These are phyloP conservation scores for Plasmodium gonderi DNA, from an alignment of 169 alveolate genomes.

Conservation along the genomic window DNA sequence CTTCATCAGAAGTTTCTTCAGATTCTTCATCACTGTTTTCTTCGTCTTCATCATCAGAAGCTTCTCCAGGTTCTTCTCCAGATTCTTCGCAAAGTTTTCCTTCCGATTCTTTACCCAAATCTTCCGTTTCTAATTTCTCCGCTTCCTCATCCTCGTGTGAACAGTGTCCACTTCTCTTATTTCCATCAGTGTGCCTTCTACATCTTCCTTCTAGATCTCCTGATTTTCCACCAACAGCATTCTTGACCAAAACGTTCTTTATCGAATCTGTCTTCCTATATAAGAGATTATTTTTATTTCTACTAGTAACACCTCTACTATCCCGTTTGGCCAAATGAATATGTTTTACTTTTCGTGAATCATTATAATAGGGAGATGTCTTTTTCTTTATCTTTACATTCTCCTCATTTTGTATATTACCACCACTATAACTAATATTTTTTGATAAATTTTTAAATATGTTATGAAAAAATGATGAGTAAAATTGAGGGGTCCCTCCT, in stretches of 20 bases:
- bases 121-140: background rate
- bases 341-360: background rate
- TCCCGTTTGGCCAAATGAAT: background rate
- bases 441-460: constrained; percentile 30
- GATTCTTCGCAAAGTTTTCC: too few species aligned
- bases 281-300: background rate
- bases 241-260: background rate
- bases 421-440: constrained; percentile 4
- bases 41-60: background rate
- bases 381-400: background rate
- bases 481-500: background rate
- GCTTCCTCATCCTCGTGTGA: background rate
- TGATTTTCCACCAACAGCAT: background rate
- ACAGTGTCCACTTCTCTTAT: background rate
- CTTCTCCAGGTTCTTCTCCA: background rate
- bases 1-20: background rate
- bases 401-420: background rate
- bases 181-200: background rate
- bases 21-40: background rate
- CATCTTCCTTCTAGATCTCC: background rate
- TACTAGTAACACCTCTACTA: background rate
- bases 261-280: background rate
- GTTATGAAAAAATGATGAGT: constrained; percentile 37
- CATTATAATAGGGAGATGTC: background rate
- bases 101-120: too few species aligned